Conservation (phyloP, 768 basidiomycete species). For the Neoboletus magnificus region DNA sequence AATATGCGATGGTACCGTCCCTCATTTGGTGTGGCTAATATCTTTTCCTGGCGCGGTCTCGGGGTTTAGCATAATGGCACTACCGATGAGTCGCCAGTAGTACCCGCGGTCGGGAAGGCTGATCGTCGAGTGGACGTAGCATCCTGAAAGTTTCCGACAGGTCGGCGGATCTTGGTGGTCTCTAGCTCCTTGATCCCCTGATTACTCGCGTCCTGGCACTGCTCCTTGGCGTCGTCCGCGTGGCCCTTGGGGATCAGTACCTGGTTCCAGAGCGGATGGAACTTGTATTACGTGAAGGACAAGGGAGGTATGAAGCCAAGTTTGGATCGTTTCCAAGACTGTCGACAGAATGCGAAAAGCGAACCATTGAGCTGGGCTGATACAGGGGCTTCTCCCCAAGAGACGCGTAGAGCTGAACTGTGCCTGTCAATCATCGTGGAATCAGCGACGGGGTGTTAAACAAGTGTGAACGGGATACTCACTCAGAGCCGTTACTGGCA, state of each 20-base stretch:
- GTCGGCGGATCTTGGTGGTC: background rate
- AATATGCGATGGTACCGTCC: background rate
- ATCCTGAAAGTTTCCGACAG: background rate
- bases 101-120: background rate
- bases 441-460: background rate
- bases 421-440: background rate
- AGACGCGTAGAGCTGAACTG: background rate
- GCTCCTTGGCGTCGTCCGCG: background rate
- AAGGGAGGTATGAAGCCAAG: background rate
- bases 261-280: background rate
- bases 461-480: background rate
- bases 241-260: background rate
- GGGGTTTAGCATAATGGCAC: background rate
- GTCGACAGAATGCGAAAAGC: background rate
- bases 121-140: background rate
- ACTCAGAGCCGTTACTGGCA: no score
- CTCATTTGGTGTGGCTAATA: no score
- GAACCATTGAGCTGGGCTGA: background rate
- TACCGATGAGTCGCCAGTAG: no score
- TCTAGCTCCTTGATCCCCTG: background rate
- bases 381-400: background rate
- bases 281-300: background rate
- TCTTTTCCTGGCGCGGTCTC: background rate
- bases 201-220: background rate
- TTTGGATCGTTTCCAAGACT: background rate